Evolutionary conservation across 140 eudicot genomes (phyloP).

Genomic region (Bidens hawaiensis): DNA sequence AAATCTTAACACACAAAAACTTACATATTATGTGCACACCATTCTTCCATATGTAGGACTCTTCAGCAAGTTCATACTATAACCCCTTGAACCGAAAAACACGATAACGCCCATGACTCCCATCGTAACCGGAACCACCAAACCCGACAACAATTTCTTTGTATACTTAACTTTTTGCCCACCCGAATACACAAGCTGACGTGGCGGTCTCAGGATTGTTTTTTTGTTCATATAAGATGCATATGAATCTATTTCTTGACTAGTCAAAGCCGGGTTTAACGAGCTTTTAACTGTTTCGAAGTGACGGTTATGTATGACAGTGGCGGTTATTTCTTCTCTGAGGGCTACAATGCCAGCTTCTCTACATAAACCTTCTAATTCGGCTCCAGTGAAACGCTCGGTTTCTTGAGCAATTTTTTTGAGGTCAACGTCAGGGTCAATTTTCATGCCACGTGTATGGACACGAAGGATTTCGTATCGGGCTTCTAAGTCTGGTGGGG

Average conservation of each 20-base stretch:
- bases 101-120: slow-evolving; percentile 31
- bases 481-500: slow-evolving; percentile 84
- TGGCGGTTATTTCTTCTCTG: slow-evolving; percentile 76
- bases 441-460: slow-evolving; percentile 66
- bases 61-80: slow-evolving; percentile 2
- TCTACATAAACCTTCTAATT: slow-evolving; percentile 71
- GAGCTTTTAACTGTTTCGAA: slow-evolving; percentile 55
- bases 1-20: neutral
- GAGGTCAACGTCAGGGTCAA: slow-evolving; percentile 60
- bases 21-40: slow-evolving; percentile 15
- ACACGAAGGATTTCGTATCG: slow-evolving; percentile 77
- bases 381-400: slow-evolving; percentile 90
- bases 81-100: slow-evolving; percentile 25
- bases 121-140: slow-evolving; percentile 30
- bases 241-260: slow-evolving; percentile 44
- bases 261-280: slow-evolving; percentile 58
- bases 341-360: slow-evolving; percentile 91
- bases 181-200: slow-evolving; percentile 11
- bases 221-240: slow-evolving; percentile 52
- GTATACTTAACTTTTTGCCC: slow-evolving; percentile 5
- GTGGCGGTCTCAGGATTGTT: slow-evolving; percentile 18
- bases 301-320: slow-evolving; percentile 52
- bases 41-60: slow-evolving; percentile 3
- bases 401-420: slow-evolving; percentile 69
- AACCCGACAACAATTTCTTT: slow-evolving; percentile 25